Base-by-base conservation (phyloP, 129 eudicot genomes). In the Scalesia atractyloides region DNA sequence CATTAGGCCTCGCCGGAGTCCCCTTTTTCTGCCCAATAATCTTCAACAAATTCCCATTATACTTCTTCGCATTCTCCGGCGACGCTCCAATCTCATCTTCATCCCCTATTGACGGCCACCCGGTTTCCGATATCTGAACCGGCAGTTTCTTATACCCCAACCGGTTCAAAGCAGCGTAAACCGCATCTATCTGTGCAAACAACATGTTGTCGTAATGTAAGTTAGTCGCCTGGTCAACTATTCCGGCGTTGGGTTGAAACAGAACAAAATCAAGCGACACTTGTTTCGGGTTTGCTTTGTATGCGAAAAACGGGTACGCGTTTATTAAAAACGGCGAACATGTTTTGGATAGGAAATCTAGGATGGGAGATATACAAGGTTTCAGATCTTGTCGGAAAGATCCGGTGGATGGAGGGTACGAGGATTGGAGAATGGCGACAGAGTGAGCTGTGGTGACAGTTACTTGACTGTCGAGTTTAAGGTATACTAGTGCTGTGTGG, bases 61-160 rank as follows among this genome's bases (percentile, higher is more conserved):
- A 94, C 82, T 81, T 94, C 75, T 76, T 90, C 1, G 99, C 99
- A 68, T 94, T 88, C 16, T 94, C 96, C 19, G 88, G 80, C 7
- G 88, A 33, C 4, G 99, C 97, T 3, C 98, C 97, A 5, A 85
- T 10, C 72, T 90, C 97, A 44, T 84, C 88, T 10, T 77, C 73
- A 71, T 94, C 94, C 26, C 98, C 98, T 47, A 84, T 89, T 0
- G 97, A 88, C 61, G 99, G 99, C 99, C 99, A 94, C 2, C 99
- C 99, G 0, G 97, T 90, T 70, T 94, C 99, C 53, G 96, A 90
- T 49, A 94, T 82, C 82, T 87, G 93, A 5, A 90, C 83, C 13
- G 84, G 84, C 20, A 90, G 74, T 14, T 84, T 90, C 66, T 83
- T 83, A 62, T 66, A 86, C 9, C 90, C 97, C 16, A 81, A 8